Evolutionary conservation across 768 basidiomycete genomes (phyloP).

Genomic region (Russula virescens): DNA sequence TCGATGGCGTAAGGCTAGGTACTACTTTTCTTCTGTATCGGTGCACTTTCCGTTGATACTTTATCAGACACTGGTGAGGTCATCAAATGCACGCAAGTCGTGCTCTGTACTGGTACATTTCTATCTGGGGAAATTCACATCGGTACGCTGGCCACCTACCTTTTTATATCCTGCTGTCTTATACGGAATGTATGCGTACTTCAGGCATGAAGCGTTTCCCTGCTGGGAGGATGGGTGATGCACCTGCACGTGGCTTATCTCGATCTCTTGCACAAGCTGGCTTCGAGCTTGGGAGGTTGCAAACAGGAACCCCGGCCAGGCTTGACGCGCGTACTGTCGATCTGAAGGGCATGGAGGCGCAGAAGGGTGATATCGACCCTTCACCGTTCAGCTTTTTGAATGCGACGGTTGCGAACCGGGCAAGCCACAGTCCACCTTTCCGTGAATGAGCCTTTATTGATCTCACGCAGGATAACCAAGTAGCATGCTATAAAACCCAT

Average conservation of each 20-base stretch:
- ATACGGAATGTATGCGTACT: neutral
- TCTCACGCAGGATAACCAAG: slow-evolving; percentile 57
- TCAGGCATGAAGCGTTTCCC: slow-evolving; percentile 67
- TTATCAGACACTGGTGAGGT: slow-evolving; percentile 63
- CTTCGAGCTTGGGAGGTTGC: slow-evolving; percentile 76
- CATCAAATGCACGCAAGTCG: slow-evolving; percentile 72
- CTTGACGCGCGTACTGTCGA: slow-evolving; percentile 66
- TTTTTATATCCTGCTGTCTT: neutral
- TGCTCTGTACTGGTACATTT: slow-evolving; percentile 90
- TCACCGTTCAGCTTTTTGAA: slow-evolving; percentile 75
- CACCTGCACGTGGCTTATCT: slow-evolving; percentile 69
- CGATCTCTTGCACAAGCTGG: slow-evolving; percentile 67
- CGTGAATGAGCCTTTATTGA: neutral
- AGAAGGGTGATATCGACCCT: slow-evolving; percentile 62
- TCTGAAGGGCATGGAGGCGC: slow-evolving; percentile 52
- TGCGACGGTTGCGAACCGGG: slow-evolving; percentile 62
- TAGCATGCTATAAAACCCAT: slow-evolving; percentile 63
- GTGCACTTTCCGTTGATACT: neutral
- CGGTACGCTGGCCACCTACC: slow-evolving; percentile 36
- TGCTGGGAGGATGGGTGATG: slow-evolving; percentile 70
- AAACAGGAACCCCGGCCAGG: slow-evolving; percentile 84
- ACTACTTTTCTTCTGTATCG: slow-evolving; percentile 8
- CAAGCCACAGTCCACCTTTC: slow-evolving; percentile 25
- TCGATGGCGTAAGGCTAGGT: slow-evolving; percentile 69
- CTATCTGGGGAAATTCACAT: slow-evolving; percentile 89